Evolutionary conservation across 768 basidiomycete species (phyloP), one percentile per base, ranked within the genome.

Genomic region (Hygrocybe punicea): DNA sequence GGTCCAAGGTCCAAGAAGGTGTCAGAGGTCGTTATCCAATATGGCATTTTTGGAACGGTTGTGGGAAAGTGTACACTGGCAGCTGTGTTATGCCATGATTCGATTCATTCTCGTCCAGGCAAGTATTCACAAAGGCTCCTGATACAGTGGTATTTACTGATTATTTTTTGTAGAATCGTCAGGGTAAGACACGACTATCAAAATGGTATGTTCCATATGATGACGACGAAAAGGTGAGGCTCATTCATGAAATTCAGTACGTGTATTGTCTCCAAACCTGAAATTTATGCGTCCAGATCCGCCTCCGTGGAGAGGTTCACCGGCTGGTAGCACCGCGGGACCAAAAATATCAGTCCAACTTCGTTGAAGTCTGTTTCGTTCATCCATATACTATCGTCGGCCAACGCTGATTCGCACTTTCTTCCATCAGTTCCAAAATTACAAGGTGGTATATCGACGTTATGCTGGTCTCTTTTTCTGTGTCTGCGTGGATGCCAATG

Each of bases 141-240:
- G 17, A 8, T 11, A 29, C 21, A 36, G 49, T 49, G 16, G 14
- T 21, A 16, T 29, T 45, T 34, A 19, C 36, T 48, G 17, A 45
- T 60, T 13, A 57, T 33, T 44, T 58, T n/a, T 16, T 19, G 9
- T 63, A 98, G 94, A 98, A 98, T 70, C 86, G 96, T 39, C 97
- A 99, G 76, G 97, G 97, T 16, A 99, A 99, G 77, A 98, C 96
- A 3, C 81, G 97, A 55, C 72, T 98, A 50, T 94, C 93, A 9
- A 98, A 98, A 73, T 99, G 96, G 96, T 98, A 98, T 76, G 92
- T 92, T 24, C 97, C 97, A 1, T 98, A 94, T 63, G 95, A 98
- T 64, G 97, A 99, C 68, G 97, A 99, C 64, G 97, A 98, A 80
- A 99, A 98, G 86, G 93, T 92, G 46, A 33, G 65, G 36, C 46